Evolutionary conservation across 176 grass and related monocot genomes (phyloP).

Genomic region (Oryza meridionalis): DNA sequence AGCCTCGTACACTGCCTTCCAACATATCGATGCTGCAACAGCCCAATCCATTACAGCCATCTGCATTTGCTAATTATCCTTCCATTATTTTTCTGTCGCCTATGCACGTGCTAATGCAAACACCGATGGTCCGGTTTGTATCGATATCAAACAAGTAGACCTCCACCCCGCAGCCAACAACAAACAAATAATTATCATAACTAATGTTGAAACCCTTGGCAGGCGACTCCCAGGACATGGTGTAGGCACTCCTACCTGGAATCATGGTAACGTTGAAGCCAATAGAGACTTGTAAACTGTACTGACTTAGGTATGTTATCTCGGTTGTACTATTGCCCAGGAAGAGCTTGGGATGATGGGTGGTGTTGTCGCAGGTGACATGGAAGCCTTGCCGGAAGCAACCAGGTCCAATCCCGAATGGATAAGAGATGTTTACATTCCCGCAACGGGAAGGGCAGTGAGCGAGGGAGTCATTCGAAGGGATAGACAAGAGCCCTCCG

Average conservation of each 20-base stretch:
- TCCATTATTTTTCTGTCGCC: not conserved
- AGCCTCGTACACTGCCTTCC: not conserved
- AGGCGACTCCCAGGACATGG: not conserved
- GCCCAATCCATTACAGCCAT: slow-evolving; percentile 21
- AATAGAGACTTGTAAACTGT: too few species aligned
- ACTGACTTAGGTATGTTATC: too few species aligned
- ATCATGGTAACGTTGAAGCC: too few species aligned
- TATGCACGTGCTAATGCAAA: not conserved
- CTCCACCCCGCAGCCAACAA: not conserved
- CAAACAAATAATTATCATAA: fast-evolving
- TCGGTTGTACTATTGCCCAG: too few species aligned
- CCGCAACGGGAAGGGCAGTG: too few species aligned
- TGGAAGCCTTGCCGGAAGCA: too few species aligned
- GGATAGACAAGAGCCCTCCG: too few species aligned
- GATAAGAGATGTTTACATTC: too few species aligned
- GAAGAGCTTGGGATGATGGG: too few species aligned
- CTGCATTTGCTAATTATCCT: not conserved
- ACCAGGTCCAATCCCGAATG: too few species aligned
- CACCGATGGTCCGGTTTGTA: not conserved
- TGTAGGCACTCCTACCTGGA: not conserved
- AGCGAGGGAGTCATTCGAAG: too few species aligned
- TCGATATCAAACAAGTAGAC: not conserved
- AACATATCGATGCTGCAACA: not conserved
- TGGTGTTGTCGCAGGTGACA: too few species aligned
- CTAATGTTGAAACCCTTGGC: fast-evolving